These are phyloP conservation scores for Trichoderma cornu-damae DNA, from an alignment of 2,329 filamentous ascomycete species.

Conservation along the genomic window DNA sequence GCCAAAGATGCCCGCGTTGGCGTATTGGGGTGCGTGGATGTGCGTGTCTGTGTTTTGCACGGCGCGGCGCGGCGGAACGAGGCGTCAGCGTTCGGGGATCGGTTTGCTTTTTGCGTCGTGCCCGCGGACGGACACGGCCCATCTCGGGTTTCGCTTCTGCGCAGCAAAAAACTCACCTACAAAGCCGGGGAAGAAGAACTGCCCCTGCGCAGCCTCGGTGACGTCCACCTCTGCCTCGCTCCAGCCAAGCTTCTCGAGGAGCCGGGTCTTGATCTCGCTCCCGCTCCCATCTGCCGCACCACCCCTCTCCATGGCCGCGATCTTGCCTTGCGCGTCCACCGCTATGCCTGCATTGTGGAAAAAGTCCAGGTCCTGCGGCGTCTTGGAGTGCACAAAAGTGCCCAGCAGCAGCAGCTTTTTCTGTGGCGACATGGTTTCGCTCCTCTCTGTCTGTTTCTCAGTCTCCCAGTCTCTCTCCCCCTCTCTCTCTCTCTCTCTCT, in stretches of 20 bases:
- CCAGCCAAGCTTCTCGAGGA: conserved; percentile 46
- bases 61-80: too few relatives aligned
- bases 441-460: background rate
- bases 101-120: too few relatives aligned
- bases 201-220: conserved; percentile 38
- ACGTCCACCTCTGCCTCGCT: conserved; percentile 35
- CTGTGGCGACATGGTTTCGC: conserved; percentile 18
- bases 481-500: background rate
- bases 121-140: too few relatives aligned
- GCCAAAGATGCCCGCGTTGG: conserved; percentile 90
- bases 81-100: too few relatives aligned
- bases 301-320: conserved; percentile 43
- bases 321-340: conserved; percentile 47
- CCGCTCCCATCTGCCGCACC: conserved; percentile 32
- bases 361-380: conserved; percentile 45
- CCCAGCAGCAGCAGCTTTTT: conserved; percentile 48
- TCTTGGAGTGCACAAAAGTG: conserved; percentile 51
- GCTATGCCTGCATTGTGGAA: conserved; percentile 47
- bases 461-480: background rate
- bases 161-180: conserved; percentile 63
- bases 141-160: too few relatives aligned
- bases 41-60: conserved; percentile 69
- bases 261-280: conserved; percentile 28
- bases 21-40: conserved; percentile 91
- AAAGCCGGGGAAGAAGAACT: conserved; percentile 82